Base-by-base conservation (phyloP, 352 stramenopile genomes). In the Phytopythium vexans region DNA sequence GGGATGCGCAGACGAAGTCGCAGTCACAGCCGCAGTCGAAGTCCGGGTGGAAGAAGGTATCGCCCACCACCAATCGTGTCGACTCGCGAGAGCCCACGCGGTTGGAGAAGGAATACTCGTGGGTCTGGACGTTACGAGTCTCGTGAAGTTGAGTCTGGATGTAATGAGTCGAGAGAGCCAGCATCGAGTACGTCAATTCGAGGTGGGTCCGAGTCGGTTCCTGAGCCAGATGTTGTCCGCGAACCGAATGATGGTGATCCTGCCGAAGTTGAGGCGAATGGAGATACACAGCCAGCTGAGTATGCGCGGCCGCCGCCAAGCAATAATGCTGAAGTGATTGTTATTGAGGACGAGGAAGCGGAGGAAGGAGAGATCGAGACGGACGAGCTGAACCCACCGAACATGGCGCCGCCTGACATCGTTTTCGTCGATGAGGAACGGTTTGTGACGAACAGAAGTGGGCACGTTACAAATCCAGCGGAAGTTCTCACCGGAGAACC, bases 331-430 rank as follows among this genome's bases (percentile, higher is more conserved):
- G 74, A 89, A 42, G 65, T 89, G 42, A 89, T 89, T 45, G 66
- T 89, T 32, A 89, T 89, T 66, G 77, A 89, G 67, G 74, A 85
- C 8, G 70, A 83, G 12, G 74, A 83, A 6, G 70, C 76, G 15
- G 58, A 74, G 4, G 58, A 58, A 6, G 67, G 63, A 9, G 60
- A 65, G 33, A 49, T 58, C 8, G 50, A 43, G 0, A 52, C 59
- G 40, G 48, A 49, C 0, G 9, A 8, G 14, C 12, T 33, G 3
- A 43, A 41, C 37, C n/a, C 61, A 15, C 58, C 62, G 7, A 56
- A 64, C 44, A 72, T 67, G 57, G 66, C 74, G 15, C 63, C 72
- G 16, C 68, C 63, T 2, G 70, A 86, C 54, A 37, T 75, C 50
- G 60, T 75, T 53, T 52, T 68, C n/a, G 72, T 77, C 37, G 69